These are phyloP conservation scores for Podila horticola DNA, from an alignment of 192 early-diverging fungal genomes.

Conservation along the genomic window DNA sequence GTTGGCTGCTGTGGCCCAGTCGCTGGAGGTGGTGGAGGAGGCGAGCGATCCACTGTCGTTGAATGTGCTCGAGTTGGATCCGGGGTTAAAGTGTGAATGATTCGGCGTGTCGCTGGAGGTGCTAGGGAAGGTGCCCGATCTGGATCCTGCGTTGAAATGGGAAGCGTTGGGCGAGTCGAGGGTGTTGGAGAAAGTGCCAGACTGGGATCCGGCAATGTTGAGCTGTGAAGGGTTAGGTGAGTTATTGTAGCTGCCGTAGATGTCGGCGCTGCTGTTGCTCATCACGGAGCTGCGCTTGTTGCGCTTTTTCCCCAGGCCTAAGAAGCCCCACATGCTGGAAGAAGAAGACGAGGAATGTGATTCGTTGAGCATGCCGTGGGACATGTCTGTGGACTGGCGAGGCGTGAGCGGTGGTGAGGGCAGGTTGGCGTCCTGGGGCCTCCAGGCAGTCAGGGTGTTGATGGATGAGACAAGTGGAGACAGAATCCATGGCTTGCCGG, in stretches of 20 bases:
- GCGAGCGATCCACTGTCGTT: background rate
- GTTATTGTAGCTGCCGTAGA: constrained; percentile 13
- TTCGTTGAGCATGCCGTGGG: constrained; percentile 2
- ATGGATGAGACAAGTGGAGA: constrained; percentile 49
- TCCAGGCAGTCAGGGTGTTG: constrained; percentile 46
- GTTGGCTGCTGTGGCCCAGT: background rate
- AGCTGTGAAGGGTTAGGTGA: constrained; percentile 21
- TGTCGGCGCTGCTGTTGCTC: constrained; percentile 17
- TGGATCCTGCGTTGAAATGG: background rate
- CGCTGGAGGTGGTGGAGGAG: constrained; percentile 5
- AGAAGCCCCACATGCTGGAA: constrained; percentile 23
- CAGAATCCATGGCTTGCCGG: constrained; percentile 47
- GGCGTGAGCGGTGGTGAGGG: constrained; percentile 34
- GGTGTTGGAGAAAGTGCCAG: background rate
- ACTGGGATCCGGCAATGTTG: background rate
- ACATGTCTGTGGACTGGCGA: constrained; percentile 19
- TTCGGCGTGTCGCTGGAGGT: constrained; percentile 14
- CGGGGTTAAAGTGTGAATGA: constrained; percentile 10
- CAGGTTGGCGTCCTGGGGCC: constrained; percentile 33
- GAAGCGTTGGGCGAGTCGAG: constrained; percentile 17
- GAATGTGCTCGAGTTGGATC: background rate
- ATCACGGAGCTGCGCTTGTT: constrained; percentile 14
- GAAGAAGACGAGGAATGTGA: background rate
- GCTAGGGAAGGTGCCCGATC: background rate
- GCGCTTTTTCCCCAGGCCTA: constrained; percentile 26